A percentile compares a stretch with the other conserved stretches of the same genome.
Conservation (phyloP, 1,139 yeast genomes). For the Debaryomyces psychrophilus region DNA sequence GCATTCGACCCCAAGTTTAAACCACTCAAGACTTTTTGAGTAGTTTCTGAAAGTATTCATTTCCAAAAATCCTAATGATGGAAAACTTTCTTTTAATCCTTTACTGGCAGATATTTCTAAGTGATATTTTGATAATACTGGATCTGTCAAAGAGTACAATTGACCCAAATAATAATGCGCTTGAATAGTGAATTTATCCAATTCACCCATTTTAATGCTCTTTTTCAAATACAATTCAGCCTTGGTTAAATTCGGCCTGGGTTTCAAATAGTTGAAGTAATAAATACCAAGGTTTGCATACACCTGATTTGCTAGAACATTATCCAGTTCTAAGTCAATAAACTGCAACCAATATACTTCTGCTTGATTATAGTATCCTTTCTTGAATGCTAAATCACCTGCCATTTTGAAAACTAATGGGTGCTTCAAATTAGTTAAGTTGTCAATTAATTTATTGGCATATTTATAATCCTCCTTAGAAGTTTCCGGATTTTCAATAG, state of each 20-base stretch:
- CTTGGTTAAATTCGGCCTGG: conserved; percentile 49
- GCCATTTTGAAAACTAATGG: conserved; percentile 73
- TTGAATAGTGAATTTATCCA: conserved; percentile 57
- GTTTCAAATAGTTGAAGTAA: conserved; percentile 44
- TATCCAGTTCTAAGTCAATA: conserved; percentile 54
- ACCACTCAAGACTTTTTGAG: conserved; percentile 76
- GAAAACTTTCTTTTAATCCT: conserved; percentile 77
- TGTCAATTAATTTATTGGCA: conserved; percentile 64
- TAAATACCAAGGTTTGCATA: conserved; percentile 70
- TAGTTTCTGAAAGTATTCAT: conserved; percentile 63
- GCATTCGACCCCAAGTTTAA: conserved; percentile 74
- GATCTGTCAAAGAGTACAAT: conserved; percentile 58
- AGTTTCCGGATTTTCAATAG: conserved; percentile 40
- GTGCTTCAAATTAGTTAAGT: conserved; percentile 63
- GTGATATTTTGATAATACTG: conserved; percentile 63
- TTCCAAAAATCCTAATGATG: conserved; percentile 77
- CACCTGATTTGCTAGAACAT: conserved; percentile 72
- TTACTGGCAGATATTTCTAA: conserved; percentile 74
- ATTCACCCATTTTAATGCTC: conserved; percentile 60
- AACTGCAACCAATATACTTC: conserved; percentile 63
- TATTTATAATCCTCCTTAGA: conserved; percentile 57
- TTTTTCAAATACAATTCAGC: conserved; percentile 65
- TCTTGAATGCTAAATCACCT: conserved; percentile 67
- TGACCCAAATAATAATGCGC: conserved; percentile 82
- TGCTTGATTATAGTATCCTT: conserved; percentile 52